Evolutionary conservation across 2,329 filamentous ascomycete species (phyloP), one percentile per base, ranked within the genome.

Genomic region (Aspergillus ibericus): DNA sequence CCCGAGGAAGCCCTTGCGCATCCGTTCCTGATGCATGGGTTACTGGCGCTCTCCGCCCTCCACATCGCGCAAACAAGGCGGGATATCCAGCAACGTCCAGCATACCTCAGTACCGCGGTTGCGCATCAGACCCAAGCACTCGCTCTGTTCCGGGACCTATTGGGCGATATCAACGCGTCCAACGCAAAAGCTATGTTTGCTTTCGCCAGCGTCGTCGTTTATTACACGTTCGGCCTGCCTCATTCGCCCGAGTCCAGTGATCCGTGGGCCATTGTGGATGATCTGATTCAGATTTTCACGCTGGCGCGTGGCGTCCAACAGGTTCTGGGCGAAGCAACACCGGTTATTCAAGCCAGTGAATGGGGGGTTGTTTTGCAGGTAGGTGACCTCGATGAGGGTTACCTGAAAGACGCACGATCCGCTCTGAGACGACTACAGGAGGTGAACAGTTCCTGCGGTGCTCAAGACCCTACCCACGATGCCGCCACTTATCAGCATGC

Each of bases 151-250:
- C 69, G 72, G 20, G 66, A 68, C n/a, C 50, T 63, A 1, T 61
- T 77, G 2, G 62, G 65, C 12, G 67, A 72, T 25, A 70, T 78
- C 22, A 72, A 68, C 16, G 62, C 68, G 27, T 60, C 63, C 2
- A 78, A 77, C 59, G 70, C 71, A n/a, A 75, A 76, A 55, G 75
- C 75, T 1, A 71, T 78, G 61, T 77, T 78, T 53, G 68, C 73
- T 1, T 75, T 77, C 47, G 70, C 74, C 0, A 63, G 69, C 13
- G 63, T 78, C 18, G 70, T 77, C 10, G 71, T 73, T 18, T 64
- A 76, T 15, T 77, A 76, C 53, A 70, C 75, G 1, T 77, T 77
- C 50, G 76, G 69, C 0, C 75, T 71, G 42, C 71, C 72, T 2
- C 66, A 70, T 40, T 61, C 64, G 1, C 66, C 68, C 0, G 68